Base-by-base conservation (phyloP, 176 grass and related monocot genomes). In the Tillandsia fasciculata region DNA sequence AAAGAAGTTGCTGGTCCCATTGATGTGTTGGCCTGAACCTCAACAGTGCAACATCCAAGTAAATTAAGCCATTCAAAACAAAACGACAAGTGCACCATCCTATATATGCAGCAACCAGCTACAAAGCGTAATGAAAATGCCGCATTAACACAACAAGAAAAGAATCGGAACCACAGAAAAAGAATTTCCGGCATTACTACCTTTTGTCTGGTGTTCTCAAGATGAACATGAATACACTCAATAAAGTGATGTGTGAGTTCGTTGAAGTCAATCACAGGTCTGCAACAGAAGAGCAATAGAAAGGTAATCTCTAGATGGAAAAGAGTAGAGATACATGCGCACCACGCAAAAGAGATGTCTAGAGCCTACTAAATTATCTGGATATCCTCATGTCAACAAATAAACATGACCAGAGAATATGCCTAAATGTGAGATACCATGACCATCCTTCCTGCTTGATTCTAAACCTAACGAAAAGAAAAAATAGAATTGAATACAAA, bases 221-320 rank as follows among this genome's bases (percentile, higher is more conserved):
- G 56, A 85, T 96, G 88, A 13, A 88, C 85, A 74, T 92, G 71
- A 79, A 96, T 85, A 77, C 88, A 96, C 64, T 91, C 76, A 48
- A 96, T 66, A 84, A 92, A 92, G 71, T 97, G 93, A 67, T 83
- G 86, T 2, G 89, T 89, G 64, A 97, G 64, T 28, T 92, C 76
- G 73, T 92, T 92, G 79, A 87, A 97, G 69, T 92, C 71, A n/a
- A 63, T 78, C 75, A 97, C 84, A 77, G 71, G 84, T 26, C 89
- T 97, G 68, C 49, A 79, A 13, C 77, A 70, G 84, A 63, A 63
- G 69, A 63, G 63, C 64, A 77, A 49, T 18, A 9, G 64, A 66
- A 77, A 57, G 26, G 64, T 70, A 79, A 42, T 42, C 33, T 42
- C 33, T 42, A 42, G 33, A 42, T 7, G 33, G 33, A 42, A 42